These are phyloP conservation scores for Rubia yunnanensis DNA, from an alignment of 257 asterid species.

Conservation along the genomic window DNA sequence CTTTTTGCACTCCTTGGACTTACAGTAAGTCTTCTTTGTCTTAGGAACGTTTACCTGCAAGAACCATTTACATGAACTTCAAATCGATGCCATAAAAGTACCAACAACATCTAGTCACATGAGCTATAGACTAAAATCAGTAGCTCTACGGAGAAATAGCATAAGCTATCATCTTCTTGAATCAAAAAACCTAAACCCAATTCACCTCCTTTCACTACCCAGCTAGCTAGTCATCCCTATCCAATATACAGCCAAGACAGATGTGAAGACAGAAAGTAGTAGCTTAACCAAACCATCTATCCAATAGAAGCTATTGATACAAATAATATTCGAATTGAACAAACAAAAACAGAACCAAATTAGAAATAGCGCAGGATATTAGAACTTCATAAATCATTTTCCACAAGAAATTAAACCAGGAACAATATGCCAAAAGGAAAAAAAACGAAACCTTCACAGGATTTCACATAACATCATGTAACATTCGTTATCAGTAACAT, in stretches of 20 bases:
- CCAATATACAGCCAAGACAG: background rate
- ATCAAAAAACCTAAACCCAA: background rate
- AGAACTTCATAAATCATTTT: background rate
- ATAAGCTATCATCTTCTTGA: background rate
- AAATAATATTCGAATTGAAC: background rate
- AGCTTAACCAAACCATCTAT: background rate
- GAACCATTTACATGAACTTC: background rate
- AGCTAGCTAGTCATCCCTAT: too few relatives aligned
- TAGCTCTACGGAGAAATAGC: background rate
- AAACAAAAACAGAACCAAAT: background rate
- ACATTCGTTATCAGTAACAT: background rate
- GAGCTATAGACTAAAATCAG: background rate
- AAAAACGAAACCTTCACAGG: background rate
- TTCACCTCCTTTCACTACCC: background rate
- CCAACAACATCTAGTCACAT: background rate
- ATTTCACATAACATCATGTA: background rate
- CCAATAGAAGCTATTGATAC: background rate
- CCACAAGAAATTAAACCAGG: background rate
- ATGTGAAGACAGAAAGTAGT: background rate
- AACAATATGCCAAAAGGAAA: background rate
- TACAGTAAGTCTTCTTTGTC: slow-evolving; percentile 70
- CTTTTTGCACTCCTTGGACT: slow-evolving; percentile 69
- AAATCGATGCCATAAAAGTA: background rate
- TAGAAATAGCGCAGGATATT: background rate
- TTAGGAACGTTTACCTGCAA: slow-evolving; percentile 67